These are phyloP conservation scores for Sistotremastrum niveocremeum DNA, from an alignment of 768 basidiomycete genomes.

Conservation along the genomic window DNA sequence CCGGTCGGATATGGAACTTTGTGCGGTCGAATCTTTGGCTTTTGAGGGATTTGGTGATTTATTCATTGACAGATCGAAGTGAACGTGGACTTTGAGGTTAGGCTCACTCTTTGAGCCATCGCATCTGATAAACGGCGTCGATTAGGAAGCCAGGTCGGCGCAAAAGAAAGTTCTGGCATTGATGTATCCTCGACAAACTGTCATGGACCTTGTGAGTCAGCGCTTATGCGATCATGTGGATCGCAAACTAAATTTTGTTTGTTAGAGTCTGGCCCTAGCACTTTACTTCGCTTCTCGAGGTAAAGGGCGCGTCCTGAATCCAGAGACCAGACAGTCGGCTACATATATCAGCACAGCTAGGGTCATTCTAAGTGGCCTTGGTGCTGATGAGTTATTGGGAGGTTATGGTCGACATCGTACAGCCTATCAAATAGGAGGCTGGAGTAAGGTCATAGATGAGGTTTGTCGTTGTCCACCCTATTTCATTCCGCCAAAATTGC, in stretches of 20 bases:
- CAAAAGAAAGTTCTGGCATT: conserved; percentile 44
- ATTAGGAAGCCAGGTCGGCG: conserved; percentile 52
- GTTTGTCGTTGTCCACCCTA: conserved; percentile 23
- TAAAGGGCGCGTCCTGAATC: conserved; percentile 38
- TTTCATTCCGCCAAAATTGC: neutral
- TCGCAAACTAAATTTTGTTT: neutral
- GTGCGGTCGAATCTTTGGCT: conserved; percentile 25
- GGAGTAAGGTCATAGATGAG: conserved; percentile 71
- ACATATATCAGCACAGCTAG: conserved; percentile 63
- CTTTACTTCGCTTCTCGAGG: conserved; percentile 89
- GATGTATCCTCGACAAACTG: conserved; percentile 69
- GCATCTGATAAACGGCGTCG: conserved; percentile 4
- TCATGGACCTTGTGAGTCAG: conserved; percentile 79
- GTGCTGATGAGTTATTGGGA: conserved; percentile 90
- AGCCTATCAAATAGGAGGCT: conserved; percentile 53
- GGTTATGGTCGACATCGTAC: conserved; percentile 86
- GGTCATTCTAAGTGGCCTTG: conserved; percentile 82
- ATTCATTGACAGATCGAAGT: conserved; percentile 54
- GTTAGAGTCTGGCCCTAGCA: conserved; percentile 80
- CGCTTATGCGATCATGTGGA: too few species aligned
- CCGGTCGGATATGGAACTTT: conserved; percentile 80
- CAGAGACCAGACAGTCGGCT: conserved; percentile 20
- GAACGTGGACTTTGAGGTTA: conserved; percentile 67
- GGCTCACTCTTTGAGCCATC: conserved; percentile 5
- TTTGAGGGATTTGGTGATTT: neutral